Conservation (phyloP, 176 grass and related monocot genomes). For the Avena atlantica region DNA sequence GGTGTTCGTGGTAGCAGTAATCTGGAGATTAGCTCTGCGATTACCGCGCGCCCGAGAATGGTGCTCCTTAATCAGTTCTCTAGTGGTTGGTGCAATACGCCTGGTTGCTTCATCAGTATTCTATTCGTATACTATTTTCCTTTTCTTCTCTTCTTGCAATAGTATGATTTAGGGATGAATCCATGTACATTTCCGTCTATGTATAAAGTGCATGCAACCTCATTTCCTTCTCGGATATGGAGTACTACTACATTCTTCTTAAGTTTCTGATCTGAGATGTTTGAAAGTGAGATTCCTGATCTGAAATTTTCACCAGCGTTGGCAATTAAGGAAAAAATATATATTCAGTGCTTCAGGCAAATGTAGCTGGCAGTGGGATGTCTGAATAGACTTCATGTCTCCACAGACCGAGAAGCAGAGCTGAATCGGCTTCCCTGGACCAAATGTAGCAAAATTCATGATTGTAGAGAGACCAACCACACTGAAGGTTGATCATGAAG, state of each 20-base stretch:
- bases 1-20: conserved; percentile 37
- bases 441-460: background rate
- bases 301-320: no score
- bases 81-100: conserved; percentile 36
- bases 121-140: background rate
- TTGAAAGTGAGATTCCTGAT: no score
- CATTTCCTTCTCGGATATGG: background rate
- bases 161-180: conserved; percentile 36
- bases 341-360: background rate
- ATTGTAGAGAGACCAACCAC: background rate
- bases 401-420: no score
- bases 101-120: conserved; percentile 32
- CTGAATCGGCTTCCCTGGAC: background rate
- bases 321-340: background rate
- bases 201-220: conserved; percentile 36
- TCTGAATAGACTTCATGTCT: no score
- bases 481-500: background rate
- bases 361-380: background rate
- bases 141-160: conserved; percentile 31
- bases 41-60: conserved; percentile 44
- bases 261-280: background rate
- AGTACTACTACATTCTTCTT: background rate
- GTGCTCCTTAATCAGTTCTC: conserved; percentile 45
- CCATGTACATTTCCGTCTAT: conserved; percentile 39
- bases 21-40: conserved; percentile 35